phyloP scores from a whole-genome alignment of 2,329 filamentous ascomycete species.

The Pezicula radicicola region DNA sequence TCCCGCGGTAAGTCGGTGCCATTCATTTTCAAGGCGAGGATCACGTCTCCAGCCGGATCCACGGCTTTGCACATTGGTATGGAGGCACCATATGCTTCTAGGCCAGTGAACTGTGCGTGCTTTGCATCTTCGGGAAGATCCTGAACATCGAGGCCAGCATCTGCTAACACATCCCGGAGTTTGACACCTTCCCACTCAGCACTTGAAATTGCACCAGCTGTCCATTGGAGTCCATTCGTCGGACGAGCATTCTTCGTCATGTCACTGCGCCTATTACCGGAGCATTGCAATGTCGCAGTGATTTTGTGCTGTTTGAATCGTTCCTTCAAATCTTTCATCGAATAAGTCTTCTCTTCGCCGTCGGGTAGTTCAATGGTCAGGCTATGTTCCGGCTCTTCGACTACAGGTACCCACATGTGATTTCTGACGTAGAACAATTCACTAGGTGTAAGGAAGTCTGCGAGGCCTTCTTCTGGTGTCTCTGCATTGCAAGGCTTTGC shows the following conservation, averaged over 20 bases:
- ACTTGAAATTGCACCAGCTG: constrained; percentile 40
- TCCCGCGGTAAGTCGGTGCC: constrained; percentile 37
- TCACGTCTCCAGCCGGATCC: constrained; percentile 43
- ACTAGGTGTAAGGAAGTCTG: constrained; percentile 43
- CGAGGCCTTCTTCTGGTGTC: constrained; percentile 47
- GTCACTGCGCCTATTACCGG: constrained; percentile 48
- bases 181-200: constrained; percentile 48
- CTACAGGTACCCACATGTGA: constrained; percentile 47
- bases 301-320: constrained; percentile 45
- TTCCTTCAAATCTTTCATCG: constrained; percentile 41
- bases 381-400: constrained; percentile 36
- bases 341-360: constrained; percentile 31
- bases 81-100: constrained; percentile 20
- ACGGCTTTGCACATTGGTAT: constrained; percentile 47
- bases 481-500: constrained; percentile 60
- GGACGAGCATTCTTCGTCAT: constrained; percentile 44
- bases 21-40: constrained; percentile 47
- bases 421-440: constrained; percentile 54
- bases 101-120: constrained; percentile 13
- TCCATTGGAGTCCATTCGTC: constrained; percentile 47
- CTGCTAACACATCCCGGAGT: constrained; percentile 41
- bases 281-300: constrained; percentile 44
- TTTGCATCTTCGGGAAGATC: constrained; percentile 10
- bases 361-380: constrained; percentile 33
- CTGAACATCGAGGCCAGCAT: constrained; percentile 33